Conservation (phyloP, 1,284 basidiomycete genomes). For the Austroboletus novae-zelandiae region DNA sequence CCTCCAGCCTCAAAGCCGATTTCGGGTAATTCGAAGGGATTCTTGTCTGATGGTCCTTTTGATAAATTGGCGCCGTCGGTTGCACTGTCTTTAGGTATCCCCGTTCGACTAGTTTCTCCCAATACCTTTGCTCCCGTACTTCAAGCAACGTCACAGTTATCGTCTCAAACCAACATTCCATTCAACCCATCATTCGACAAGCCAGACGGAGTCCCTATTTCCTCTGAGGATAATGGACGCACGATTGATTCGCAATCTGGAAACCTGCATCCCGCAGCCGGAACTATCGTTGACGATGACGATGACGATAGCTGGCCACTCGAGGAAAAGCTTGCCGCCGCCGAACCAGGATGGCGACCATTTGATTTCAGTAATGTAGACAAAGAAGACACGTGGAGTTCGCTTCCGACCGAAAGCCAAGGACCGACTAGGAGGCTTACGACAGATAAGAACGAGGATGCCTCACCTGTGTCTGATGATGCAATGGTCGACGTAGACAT, state of each 20-base stretch:
- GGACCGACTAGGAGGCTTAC: constrained; percentile 30
- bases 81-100: constrained; percentile 45
- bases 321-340: constrained; percentile 56
- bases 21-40: constrained; percentile 22
- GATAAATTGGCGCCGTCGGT: constrained; percentile 42
- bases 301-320: constrained; percentile 74
- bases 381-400: constrained; percentile 72
- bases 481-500: constrained; percentile 2
- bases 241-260: constrained; percentile 38
- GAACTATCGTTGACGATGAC: constrained; percentile 52
- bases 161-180: constrained; percentile 49
- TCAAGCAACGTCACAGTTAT: constrained; percentile 35
- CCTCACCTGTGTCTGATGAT: constrained; percentile 14
- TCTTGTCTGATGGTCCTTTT: constrained; percentile 31
- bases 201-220: constrained; percentile 41
- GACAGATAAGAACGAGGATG: constrained; percentile 9
- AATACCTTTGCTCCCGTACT: constrained; percentile 14
- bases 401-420: constrained; percentile 54
- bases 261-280: constrained; percentile 26
- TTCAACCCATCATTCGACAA: constrained; percentile 53
- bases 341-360: constrained; percentile 56
- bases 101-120: constrained; percentile 34
- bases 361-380: constrained; percentile 37
- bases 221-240: constrained; percentile 57
- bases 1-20: constrained; percentile 35